A percentile compares a stretch with the other conserved stretches of the same genome.
These are phyloP conservation scores for Starmerella vaccinii DNA, from an alignment of 805 yeast species.

Conservation along the genomic window DNA sequence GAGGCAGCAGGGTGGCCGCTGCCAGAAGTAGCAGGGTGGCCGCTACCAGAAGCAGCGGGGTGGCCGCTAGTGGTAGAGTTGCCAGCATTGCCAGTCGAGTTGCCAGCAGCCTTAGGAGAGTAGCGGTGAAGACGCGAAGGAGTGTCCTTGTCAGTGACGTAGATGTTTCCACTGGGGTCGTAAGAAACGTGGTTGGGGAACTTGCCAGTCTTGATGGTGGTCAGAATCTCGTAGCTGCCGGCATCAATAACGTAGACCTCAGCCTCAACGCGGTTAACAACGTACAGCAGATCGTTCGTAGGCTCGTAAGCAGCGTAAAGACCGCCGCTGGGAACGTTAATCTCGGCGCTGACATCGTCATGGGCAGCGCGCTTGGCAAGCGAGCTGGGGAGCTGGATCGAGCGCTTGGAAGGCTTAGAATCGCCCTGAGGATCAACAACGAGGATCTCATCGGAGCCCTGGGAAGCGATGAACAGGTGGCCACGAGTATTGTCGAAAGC, in stretches of 20 bases:
- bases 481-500: conserved; percentile 16
- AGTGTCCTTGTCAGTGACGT: conserved; percentile 13
- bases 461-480: conserved; percentile 13
- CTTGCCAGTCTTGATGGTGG: conserved; percentile 8
- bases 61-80: background rate
- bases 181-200: conserved; percentile 16
- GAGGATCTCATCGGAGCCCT: conserved; percentile 13
- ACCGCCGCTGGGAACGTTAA: conserved; percentile 8
- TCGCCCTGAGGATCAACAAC: conserved; percentile 10
- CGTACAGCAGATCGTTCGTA: conserved; percentile 15
- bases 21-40: background rate
- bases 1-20: background rate
- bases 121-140: conserved; percentile 9
- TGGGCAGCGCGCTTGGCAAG: conserved; percentile 2
- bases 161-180: conserved; percentile 11
- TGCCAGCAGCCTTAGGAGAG: conserved; percentile 7
- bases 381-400: conserved; percentile 2
- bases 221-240: conserved; percentile 8
- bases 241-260: conserved; percentile 17
- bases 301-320: conserved; percentile 18
- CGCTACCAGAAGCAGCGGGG: background rate
- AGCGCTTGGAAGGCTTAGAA: background rate
- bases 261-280: conserved; percentile 12
- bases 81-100: background rate
- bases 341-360: conserved; percentile 8